Evolutionary conservation across 768 basidiomycete genomes (phyloP), one percentile per base, ranked within the genome.

Genomic region (Rhodotorula taiwanensis): DNA sequence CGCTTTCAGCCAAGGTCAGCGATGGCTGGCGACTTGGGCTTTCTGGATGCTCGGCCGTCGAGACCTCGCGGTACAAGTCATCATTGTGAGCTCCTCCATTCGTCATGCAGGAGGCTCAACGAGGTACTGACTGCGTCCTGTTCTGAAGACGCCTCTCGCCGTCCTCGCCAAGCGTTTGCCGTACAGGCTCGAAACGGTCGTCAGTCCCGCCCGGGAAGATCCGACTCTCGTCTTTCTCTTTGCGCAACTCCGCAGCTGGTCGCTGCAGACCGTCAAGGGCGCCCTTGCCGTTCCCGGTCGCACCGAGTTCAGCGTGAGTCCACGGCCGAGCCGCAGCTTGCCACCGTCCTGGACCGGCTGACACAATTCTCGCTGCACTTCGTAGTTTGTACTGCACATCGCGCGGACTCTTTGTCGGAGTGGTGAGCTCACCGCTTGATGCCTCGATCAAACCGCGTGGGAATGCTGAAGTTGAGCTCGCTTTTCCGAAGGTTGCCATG

Each of bases 21-120:
- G 94, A 44, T 98, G 89, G 87, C 77, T 98, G 18, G 88, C 84
- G 27, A 91, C 88, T 64, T 99, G 93, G 95, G 89, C 88, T 4
- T 94, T 94, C 76, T 98, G 95, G 93, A 77, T 89, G 58, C 79
- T 97, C n/a, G 84, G 86, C 64, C 79, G 90, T 48, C 80, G 88
- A 55, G 93, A 97, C 77, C 74, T 95, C 21, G 86, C 91, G 5
- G 89, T 95, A n/a, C 83, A 89, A 52, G 84, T 94, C 34, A 79
- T 99, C 25, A 77, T 97, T 72, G 94, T 93, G 74, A 73, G 86
- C 77, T 36, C 5, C 18, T 36, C 56, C 30, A 2, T 34, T 42
- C 7, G 1, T 33, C 30, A 1, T 16, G 48, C 28, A 11, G 34
- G 18, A 5, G 31, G 27, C 9, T 53, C 34, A 11, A 28, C 13